These are phyloP conservation scores for Leishmania arabica DNA, from an alignment of 208 protist genomes.

Conservation along the genomic window DNA sequence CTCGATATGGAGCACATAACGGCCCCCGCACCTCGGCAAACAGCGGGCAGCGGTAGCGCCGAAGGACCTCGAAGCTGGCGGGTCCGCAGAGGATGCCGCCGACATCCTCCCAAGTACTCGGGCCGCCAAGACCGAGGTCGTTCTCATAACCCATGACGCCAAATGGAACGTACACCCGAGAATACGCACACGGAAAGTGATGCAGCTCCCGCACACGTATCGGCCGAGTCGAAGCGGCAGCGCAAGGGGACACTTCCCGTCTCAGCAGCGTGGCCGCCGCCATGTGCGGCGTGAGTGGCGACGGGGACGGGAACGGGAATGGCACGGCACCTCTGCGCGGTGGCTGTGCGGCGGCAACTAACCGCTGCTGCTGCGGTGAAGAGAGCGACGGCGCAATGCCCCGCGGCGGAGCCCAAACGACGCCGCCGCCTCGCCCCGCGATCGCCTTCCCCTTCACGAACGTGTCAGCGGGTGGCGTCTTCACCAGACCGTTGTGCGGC, in stretches of 20 bases:
- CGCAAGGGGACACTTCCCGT: neutral
- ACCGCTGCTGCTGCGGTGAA: neutral
- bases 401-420: neutral
- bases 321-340: neutral
- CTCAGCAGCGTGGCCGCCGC: neutral
- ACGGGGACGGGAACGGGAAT: neutral
- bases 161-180: conserved; percentile 44
- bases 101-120: conserved; percentile 48
- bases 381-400: neutral
- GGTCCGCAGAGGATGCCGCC: conserved; percentile 54
- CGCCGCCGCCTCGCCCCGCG: neutral
- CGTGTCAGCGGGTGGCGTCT: neutral
- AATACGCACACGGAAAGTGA: conserved; percentile 52
- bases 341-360: neutral
- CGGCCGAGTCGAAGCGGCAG: conserved; percentile 3
- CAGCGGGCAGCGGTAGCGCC: conserved; percentile 54
- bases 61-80: conserved; percentile 49
- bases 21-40: conserved; percentile 38
- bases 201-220: conserved; percentile 49
- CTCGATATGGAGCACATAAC: conserved; percentile 36
- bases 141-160: conserved; percentile 50
- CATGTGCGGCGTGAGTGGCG: neutral
- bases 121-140: conserved; percentile 35
- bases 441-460: neutral
- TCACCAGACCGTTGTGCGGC: neutral